These are phyloP conservation scores for Lepidium sativum DNA, from an alignment of 345 rosid species.

Conservation along the genomic window DNA sequence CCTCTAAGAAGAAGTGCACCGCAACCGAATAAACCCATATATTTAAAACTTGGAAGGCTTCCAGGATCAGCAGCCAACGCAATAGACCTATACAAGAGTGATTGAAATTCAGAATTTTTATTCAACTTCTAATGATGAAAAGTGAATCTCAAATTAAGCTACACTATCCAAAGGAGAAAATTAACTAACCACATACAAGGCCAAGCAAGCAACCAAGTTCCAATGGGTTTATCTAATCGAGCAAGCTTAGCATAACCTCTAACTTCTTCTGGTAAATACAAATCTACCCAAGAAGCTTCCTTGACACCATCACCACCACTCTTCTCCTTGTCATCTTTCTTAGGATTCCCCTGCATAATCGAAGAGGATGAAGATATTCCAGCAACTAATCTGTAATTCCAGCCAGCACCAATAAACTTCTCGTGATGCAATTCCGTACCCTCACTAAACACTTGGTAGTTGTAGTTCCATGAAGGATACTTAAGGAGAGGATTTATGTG, in stretches of 20 bases:
- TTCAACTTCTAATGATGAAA: background rate
- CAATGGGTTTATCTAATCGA: slow-evolving; percentile 79
- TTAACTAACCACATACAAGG: slow-evolving; percentile 88
- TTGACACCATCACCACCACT: slow-evolving; percentile 13
- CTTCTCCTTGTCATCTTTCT: slow-evolving; percentile 22
- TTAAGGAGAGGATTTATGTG: background rate
- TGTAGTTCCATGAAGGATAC: slow-evolving; percentile 6
- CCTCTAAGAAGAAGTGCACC: slow-evolving; percentile 87
- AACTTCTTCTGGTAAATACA: slow-evolving; percentile 47
- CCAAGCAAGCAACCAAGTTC: slow-evolving; percentile 94
- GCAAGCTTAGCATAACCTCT: slow-evolving; percentile 77
- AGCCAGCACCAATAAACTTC: slow-evolving; percentile 7
- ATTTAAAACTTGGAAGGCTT: slow-evolving; percentile 57
- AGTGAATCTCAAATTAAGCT: background rate
- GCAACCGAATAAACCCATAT: slow-evolving; percentile 65
- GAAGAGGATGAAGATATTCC: slow-evolving; percentile 39
- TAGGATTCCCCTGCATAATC: slow-evolving; percentile 21
- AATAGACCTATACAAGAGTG: slow-evolving; percentile 51
- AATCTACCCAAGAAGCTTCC: slow-evolving; percentile 57
- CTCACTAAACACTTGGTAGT: slow-evolving; percentile 6
- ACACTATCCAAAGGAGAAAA: background rate
- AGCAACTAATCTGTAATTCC: slow-evolving; percentile 16
- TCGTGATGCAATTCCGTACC: slow-evolving; percentile 2
- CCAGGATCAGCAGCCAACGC: slow-evolving; percentile 74
- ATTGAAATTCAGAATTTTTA: background rate